A percentile compares a stretch with the other conserved stretches of the same genome.
phyloP scores from a whole-genome alignment of 177 flowering plant genomes.

The Telopea speciosissima region DNA sequence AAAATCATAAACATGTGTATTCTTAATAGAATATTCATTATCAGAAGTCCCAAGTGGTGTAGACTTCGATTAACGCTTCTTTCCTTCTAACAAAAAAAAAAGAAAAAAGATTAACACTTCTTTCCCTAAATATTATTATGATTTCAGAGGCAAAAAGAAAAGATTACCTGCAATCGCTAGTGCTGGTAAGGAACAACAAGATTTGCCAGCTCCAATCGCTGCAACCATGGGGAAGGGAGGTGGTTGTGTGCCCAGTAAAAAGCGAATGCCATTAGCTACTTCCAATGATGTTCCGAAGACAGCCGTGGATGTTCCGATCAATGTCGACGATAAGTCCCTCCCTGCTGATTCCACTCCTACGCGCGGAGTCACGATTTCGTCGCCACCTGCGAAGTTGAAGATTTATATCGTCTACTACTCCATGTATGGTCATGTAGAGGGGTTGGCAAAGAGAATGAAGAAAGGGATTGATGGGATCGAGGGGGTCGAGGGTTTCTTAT shows the following conservation, averaged over 20 bases:
- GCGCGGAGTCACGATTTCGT: slow-evolving; percentile 6
- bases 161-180: too few relatives aligned
- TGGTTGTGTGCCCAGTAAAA: slow-evolving; percentile 93
- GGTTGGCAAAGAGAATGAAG: slow-evolving; percentile 69
- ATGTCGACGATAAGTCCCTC: slow-evolving; percentile 22
- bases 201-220: too few relatives aligned
- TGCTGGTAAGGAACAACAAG: too few relatives aligned
- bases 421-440: slow-evolving; percentile 89
- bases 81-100: too few relatives aligned
- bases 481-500: slow-evolving; percentile 63
- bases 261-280: slow-evolving; percentile 31
- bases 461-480: slow-evolving; percentile 74
- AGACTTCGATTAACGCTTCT: too few relatives aligned
- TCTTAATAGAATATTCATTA: too few relatives aligned
- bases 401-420: slow-evolving; percentile 78
- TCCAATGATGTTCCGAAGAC: slow-evolving; percentile 23
- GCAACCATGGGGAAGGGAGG: slow-evolving; percentile 86
- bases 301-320: slow-evolving; percentile 9
- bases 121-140: too few relatives aligned
- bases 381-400: slow-evolving; percentile 32
- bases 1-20: too few relatives aligned
- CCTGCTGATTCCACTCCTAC: slow-evolving; percentile 11
- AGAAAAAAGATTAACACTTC: too few relatives aligned
- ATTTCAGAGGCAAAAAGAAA: too few relatives aligned
- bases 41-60: too few relatives aligned